Evolutionary conservation across 495 filamentous ascomycete species (phyloP), one percentile per base, ranked within the genome.

Genomic region (Thozetella sp.): DNA sequence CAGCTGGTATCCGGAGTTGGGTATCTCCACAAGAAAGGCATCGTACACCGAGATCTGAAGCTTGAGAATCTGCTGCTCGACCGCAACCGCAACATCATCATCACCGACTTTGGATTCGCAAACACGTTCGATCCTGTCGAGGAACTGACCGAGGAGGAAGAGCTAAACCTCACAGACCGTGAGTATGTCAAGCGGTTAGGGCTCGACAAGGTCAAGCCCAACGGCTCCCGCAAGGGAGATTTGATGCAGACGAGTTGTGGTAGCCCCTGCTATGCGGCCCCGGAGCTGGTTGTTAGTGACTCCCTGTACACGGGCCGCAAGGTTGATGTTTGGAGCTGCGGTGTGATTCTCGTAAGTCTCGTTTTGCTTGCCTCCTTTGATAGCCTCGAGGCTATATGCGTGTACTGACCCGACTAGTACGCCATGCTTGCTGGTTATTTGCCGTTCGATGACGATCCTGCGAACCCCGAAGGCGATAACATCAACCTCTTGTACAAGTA

Each of bases 401-500:
- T 34, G 25, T 46, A 43, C 63, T 67, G 48, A 60, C 59, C 22
- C n/a, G 19, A 17, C n/a, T 67, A 99, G 95, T 99, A 98, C 75
- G 95, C 95, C 40, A 99, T 99, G 95, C 82, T 99, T 56, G 95
- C 95, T 12, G 95, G 95, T 26, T 99, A 98, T 72, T 82, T 99
- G n/a, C 95, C 95, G 2, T 99, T 99, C 69, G 95, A 99, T 67
- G 95, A 99, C 67, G 95, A 99, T 67, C 95, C 95, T 60, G 96
- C 93, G 40, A 99, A 99, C 67, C 95, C 95, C 3, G 95, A 99
- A 76, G 95, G 95, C 48, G 95, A 99, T 64, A 99, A 99, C 69
- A 99, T 99, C 80, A 99, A 98, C 72, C 81, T 98, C 3, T 82
- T 99, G 54, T 99, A 99, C 81, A 98, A 97, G 77, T 99, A 99